Conservation (phyloP, 2,329 filamentous ascomycete species). For the Apiospora sp. region DNA sequence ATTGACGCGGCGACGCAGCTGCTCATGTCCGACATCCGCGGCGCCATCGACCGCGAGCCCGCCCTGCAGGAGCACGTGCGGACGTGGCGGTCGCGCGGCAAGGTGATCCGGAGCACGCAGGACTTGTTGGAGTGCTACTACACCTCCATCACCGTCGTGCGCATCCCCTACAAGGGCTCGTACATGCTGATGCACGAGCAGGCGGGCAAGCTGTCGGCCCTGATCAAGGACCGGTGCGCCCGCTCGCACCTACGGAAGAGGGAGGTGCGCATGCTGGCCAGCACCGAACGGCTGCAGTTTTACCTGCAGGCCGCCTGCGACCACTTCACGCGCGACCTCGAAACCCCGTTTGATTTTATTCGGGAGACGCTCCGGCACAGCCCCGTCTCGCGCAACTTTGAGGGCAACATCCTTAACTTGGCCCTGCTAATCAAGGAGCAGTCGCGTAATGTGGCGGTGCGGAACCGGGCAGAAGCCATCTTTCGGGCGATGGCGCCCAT, state of each 20-base stretch:
- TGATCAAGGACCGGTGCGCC: conserved; percentile 51
- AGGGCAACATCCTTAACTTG: conserved; percentile 42
- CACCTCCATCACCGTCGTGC: conserved; percentile 55
- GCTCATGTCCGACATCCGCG: conserved; percentile 46
- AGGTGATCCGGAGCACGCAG: conserved; percentile 51
- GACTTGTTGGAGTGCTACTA: conserved; percentile 60
- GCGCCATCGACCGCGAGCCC: conserved; percentile 43
- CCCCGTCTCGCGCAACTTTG: conserved; percentile 41
- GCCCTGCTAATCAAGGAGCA: conserved; percentile 40
- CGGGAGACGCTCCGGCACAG: conserved; percentile 44
- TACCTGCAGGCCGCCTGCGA: conserved; percentile 44
- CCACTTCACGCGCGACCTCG: conserved; percentile 42
- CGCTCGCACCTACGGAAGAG: conserved; percentile 51
- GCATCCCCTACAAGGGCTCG: conserved; percentile 52
- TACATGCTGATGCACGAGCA: conserved; percentile 59
- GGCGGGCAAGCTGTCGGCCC: conserved; percentile 52
- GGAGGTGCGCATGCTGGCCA: conserved; percentile 48
- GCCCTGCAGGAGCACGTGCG: conserved; percentile 49
- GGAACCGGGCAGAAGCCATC: conserved; percentile 39
- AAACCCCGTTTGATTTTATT: conserved; percentile 45
- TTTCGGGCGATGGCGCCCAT: conserved; percentile 42
- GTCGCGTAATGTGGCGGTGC: conserved; percentile 30
- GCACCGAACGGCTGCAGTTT: conserved; percentile 39
- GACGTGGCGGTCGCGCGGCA: conserved; percentile 50
- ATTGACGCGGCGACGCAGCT: conserved; percentile 47